Percentiles rank a stretch among this genome's conserved stretches.
Evolutionary conservation across 768 basidiomycete genomes (phyloP).

Genomic region (Flagelloscypha sp.): DNA sequence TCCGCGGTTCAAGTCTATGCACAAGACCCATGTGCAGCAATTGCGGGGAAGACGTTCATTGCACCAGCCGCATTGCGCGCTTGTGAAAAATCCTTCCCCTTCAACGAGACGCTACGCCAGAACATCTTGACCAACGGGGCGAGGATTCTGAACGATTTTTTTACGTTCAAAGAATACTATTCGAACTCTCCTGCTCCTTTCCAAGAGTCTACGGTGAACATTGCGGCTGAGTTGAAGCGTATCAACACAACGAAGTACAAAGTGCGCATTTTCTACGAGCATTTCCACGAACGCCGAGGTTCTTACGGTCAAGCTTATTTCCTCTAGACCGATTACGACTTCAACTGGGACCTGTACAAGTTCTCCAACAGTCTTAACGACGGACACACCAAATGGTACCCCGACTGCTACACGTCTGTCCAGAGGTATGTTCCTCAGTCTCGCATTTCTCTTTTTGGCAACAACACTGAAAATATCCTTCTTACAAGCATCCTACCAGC

Average conservation of each 20-base stretch:
- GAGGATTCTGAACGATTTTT: slow-evolving; percentile 17
- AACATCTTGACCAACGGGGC: slow-evolving; percentile 15
- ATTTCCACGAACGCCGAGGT: too few species aligned
- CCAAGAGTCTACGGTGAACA: slow-evolving; percentile 25
- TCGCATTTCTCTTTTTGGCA: background rate
- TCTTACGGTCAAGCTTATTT: too few species aligned
- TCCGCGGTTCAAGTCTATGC: too few species aligned
- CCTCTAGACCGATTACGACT: slow-evolving; percentile 34
- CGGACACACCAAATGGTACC: slow-evolving; percentile 45
- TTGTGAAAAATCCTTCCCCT: slow-evolving; percentile 25
- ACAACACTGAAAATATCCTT: background rate
- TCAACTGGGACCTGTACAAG: slow-evolving; percentile 29
- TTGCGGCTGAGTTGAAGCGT: slow-evolving; percentile 24
- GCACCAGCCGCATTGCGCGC: slow-evolving; percentile 27
- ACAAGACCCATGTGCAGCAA: slow-evolving; percentile 25
- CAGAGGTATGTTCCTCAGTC: slow-evolving; percentile 21
- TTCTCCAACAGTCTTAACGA: slow-evolving; percentile 29
- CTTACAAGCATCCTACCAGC: slow-evolving; percentile 42
- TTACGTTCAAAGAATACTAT: slow-evolving; percentile 19
- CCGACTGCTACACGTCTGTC: slow-evolving; percentile 44
- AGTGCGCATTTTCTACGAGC: slow-evolving; percentile 13
- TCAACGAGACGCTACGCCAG: slow-evolving; percentile 18
- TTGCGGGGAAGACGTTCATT: slow-evolving; percentile 24
- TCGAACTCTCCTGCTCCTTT: slow-evolving; percentile 17
- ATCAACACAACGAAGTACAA: slow-evolving; percentile 25